Base-by-base conservation (phyloP, 768 basidiomycete species). In the Rhodocollybia butyracea region DNA sequence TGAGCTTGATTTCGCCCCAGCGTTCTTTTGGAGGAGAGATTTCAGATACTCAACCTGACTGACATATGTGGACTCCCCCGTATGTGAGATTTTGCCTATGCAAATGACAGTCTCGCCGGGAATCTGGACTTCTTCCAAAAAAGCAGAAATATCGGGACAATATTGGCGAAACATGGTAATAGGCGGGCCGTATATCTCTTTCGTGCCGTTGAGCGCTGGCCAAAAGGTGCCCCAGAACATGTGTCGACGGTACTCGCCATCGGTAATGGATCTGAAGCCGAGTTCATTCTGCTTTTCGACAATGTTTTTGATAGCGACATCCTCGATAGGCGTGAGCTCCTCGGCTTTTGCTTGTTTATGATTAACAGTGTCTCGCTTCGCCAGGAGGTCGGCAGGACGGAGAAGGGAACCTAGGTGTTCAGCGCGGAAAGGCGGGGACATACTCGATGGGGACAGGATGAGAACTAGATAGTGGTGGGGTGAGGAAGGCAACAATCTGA, bases 1-100 rank as follows among this genome's bases (percentile, higher is more conserved):
- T 80, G 54, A 81, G 54, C 62, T 82, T 81, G 58, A 81, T 68
- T 56, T 75, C 71, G 59, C 69, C 72, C 51, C 51, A 53, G 17
- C 51, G 26, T n/a, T 53, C 74, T 2, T 75, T 70, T 5, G 66
- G 61, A 76, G 72, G 36, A 78, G 60, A n/a, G 58, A 59, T 60
- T 76, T 76, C 46, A 78, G 62, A 7, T 67, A 66, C 57, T 76
- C 69, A 29, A 72, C 77, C 58, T 77, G 75, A 3, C 68, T 64
- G 11, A 70, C 50, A 55, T 79, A 78, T 42, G 76, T 73, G 1
- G 39, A 41, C 15, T 42, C 41, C 4, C 51, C 51, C 6, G 51
- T 45, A 24, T 55, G 46, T n/a, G 26, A 32, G n/a, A 47, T 45
- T 22, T 47, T 47, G 5, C 36, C 46, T 15, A 48, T 56, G 22